phyloP scores from a whole-genome alignment of 2,329 filamentous ascomycete genomes.

The Proliferodiscus dingleyae region DNA sequence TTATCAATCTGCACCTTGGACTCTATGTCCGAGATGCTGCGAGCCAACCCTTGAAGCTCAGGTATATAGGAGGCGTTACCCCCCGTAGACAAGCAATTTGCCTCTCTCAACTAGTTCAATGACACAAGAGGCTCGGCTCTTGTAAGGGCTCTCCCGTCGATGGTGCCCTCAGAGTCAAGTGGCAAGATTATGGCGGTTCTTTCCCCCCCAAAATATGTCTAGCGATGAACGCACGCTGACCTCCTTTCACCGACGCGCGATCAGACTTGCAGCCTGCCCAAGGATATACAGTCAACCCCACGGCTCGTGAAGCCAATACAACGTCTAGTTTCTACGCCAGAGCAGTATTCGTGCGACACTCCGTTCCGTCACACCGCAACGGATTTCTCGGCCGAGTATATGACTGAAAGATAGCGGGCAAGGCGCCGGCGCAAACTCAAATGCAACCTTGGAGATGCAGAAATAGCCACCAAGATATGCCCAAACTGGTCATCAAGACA shows the following conservation, averaged over 20 bases:
- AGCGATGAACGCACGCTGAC: slow-evolving; percentile 3
- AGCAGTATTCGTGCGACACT: not conserved
- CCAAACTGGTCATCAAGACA: not conserved
- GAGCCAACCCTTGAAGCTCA: slow-evolving; percentile 13
- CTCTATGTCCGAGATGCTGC: slow-evolving; percentile 20
- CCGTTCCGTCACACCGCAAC: not conserved
- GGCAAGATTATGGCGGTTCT: not conserved
- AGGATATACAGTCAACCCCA: not conserved
- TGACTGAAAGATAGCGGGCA: not conserved
- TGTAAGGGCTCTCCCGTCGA: not conserved
- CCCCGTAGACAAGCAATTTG: slow-evolving; percentile 11
- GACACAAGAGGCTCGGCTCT: not conserved
- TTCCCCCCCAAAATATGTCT: slow-evolving; percentile 6
- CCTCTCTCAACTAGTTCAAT: slow-evolving; percentile 1
- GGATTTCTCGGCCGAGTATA: slow-evolving; percentile 3
- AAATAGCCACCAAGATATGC: not conserved
- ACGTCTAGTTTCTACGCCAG: not conserved
- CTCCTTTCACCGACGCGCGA: slow-evolving; percentile 8
- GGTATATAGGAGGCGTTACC: slow-evolving; percentile 21
- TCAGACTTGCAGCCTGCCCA: slow-evolving; percentile 11
- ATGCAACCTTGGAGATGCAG: slow-evolving; percentile 12
- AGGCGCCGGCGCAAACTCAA: slow-evolving; percentile 5
- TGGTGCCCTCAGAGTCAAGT: not conserved
- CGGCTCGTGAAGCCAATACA: not conserved
- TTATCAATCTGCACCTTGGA: slow-evolving; percentile 23